These are phyloP conservation scores for Sideroxylon spinosum DNA, from an alignment of 179 eudicot genomes.

Conservation along the genomic window DNA sequence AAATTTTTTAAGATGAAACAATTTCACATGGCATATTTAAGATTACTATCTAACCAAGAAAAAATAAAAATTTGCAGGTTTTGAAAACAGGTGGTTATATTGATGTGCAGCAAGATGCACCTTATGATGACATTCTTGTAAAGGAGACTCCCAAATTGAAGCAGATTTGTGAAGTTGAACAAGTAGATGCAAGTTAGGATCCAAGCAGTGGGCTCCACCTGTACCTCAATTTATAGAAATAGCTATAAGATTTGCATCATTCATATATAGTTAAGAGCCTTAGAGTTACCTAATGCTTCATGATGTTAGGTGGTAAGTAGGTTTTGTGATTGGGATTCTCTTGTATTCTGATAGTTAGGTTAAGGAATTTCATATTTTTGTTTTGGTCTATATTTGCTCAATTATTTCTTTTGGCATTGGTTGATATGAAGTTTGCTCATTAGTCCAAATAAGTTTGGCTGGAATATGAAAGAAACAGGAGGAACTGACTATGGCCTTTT, in stretches of 20 bases:
- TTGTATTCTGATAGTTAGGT: background rate
- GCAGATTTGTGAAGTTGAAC: constrained; percentile 19
- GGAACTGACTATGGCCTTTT: too few species aligned
- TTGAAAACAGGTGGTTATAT: constrained; percentile 50
- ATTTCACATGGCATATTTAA: background rate
- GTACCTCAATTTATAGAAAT: background rate
- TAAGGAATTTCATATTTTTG: background rate
- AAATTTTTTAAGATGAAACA: too few species aligned
- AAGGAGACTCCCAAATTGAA: constrained; percentile 46
- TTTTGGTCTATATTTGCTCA: too few species aligned
- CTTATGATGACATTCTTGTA: constrained; percentile 54
- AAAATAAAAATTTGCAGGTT: constrained; percentile 37
- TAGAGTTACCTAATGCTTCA: too few species aligned
- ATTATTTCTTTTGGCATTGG: too few species aligned
- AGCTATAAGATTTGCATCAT: background rate
- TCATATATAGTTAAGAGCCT: too few species aligned
- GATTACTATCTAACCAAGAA: background rate
- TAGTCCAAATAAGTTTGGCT: too few species aligned
- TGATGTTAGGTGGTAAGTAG: background rate
- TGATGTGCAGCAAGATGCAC: constrained; percentile 52
- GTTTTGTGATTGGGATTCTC: background rate
- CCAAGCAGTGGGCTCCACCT: background rate
- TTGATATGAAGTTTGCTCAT: too few species aligned
- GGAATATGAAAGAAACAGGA: too few species aligned
- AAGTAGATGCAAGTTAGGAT: background rate